Conservation (phyloP, 805 yeast genomes). For the Cephaloascus fragrans region DNA sequence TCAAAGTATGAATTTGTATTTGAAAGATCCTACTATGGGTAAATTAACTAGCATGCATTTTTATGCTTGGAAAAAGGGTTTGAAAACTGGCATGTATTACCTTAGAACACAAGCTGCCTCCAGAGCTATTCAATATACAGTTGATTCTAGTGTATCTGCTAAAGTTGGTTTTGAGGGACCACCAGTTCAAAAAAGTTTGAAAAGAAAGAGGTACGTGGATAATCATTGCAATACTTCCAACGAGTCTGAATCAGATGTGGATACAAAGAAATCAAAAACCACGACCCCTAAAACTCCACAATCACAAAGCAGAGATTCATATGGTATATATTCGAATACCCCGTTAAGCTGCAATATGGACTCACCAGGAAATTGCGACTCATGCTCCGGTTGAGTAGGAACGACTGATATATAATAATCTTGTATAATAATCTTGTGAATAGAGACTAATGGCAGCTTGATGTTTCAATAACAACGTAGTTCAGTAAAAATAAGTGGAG, state of each 20-base stretch:
- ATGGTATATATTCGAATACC: constrained; percentile 7
- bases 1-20: constrained; percentile 83
- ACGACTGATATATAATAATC: no score
- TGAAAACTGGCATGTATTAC: constrained; percentile 41
- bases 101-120: constrained; percentile 93
- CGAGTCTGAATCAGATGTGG: neutral
- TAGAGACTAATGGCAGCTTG: no score
- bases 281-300: neutral
- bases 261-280: neutral
- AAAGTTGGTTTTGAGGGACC: constrained; percentile 12
- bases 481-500: no score
- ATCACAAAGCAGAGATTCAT: neutral
- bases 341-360: constrained; percentile 10
- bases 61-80: constrained; percentile 40
- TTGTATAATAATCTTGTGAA: neutral
- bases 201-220: constrained; percentile 20
- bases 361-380: constrained; percentile 22
- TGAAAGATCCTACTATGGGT: constrained; percentile 63
- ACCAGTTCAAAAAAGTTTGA: constrained; percentile 13
- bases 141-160: constrained; percentile 37
- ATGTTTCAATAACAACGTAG: no score
- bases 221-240: neutral
- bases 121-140: constrained; percentile 89
- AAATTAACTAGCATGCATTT: constrained; percentile 38
- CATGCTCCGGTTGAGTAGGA: constrained; percentile 24